phyloP scores from a whole-genome alignment of 1,139 yeast species.

The Suhomyces maxii region DNA sequence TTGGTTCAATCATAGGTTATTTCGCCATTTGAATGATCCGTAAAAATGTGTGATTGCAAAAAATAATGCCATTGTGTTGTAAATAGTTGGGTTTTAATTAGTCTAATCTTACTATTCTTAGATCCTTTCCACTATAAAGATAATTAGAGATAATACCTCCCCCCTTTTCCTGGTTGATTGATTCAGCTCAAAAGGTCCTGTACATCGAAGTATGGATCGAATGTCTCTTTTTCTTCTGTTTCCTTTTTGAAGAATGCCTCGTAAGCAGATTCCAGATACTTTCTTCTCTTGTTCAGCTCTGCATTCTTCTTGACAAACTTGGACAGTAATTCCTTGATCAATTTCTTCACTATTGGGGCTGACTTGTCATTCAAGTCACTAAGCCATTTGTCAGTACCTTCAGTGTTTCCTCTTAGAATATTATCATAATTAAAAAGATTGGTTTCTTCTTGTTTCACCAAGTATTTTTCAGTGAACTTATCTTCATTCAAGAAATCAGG shows the following conservation, averaged over 20 bases:
- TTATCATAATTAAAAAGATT: slow-evolving; percentile 34
- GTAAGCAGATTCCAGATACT: slow-evolving; percentile 12
- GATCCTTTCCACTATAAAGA: neutral
- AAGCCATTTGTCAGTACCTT: slow-evolving; percentile 20
- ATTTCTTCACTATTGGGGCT: slow-evolving; percentile 16
- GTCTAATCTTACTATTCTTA: neutral
- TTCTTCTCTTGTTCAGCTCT: slow-evolving; percentile 15
- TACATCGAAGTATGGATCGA: slow-evolving; percentile 36
- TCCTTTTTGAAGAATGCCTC: slow-evolving; percentile 13
- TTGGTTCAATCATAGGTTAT: neutral
- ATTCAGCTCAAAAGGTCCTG: slow-evolving; percentile 19
- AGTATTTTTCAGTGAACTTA: slow-evolving; percentile 26
- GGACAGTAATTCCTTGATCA: slow-evolving; percentile 22
- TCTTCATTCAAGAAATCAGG: slow-evolving; percentile 23
- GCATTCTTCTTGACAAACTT: slow-evolving; percentile 19
- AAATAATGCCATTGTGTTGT: neutral
- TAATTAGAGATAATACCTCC: neutral
- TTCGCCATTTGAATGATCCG: neutral
- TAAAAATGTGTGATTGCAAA: too few species aligned
- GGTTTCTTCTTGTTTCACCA: slow-evolving; percentile 22
- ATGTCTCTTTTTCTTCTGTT: slow-evolving; percentile 11
- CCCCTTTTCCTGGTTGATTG: neutral
- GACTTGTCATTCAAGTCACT: slow-evolving; percentile 14
- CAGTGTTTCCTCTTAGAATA: slow-evolving; percentile 24
- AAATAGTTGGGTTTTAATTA: too few species aligned